phyloP scores from a whole-genome alignment of 352 stramenopile genomes.

The Aphanomyces euteiches region DNA sequence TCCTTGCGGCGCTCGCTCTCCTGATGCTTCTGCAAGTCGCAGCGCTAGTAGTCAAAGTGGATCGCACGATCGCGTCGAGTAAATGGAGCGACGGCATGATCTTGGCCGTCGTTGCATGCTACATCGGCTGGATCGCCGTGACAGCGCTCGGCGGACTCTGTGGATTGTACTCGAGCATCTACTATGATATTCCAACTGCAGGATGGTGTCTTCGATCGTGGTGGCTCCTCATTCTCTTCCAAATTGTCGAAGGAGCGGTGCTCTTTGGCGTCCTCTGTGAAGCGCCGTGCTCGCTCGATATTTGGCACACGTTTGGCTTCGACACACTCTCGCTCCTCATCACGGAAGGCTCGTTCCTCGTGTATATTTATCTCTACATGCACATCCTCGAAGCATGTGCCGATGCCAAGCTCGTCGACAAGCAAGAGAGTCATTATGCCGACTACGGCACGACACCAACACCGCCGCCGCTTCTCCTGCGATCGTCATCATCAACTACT shows the following conservation, averaged over 20 bases:
- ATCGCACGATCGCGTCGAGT: neutral
- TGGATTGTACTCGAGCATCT: conserved; percentile 24
- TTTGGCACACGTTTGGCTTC: neutral
- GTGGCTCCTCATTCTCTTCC: conserved; percentile 26
- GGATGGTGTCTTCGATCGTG: conserved; percentile 9
- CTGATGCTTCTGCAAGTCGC: conserved; percentile 7
- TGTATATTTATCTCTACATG: conserved; percentile 25
- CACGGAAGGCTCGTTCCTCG: conserved; percentile 21
- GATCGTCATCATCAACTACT: neutral
- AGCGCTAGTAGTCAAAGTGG: neutral
- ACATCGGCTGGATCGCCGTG: conserved; percentile 28
- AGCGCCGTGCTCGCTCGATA: neutral
- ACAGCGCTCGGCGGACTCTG: conserved; percentile 20
- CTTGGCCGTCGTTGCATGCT: conserved; percentile 15
- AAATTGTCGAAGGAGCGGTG: conserved; percentile 23
- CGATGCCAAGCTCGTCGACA: neutral
- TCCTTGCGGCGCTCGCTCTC: conserved; percentile 1
- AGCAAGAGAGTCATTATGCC: too few relatives aligned
- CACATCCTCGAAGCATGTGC: conserved; percentile 20
- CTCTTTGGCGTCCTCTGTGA: conserved; percentile 11
- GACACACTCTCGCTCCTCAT: conserved; percentile 11
- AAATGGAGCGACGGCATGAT: conserved; percentile 15
- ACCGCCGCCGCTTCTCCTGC: neutral
- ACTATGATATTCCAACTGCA: conserved; percentile 20
- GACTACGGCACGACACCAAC: too few relatives aligned